Evolutionary conservation across 768 basidiomycete species (phyloP), one percentile per base, ranked within the genome.

Genomic region (Lentinula raphanica): DNA sequence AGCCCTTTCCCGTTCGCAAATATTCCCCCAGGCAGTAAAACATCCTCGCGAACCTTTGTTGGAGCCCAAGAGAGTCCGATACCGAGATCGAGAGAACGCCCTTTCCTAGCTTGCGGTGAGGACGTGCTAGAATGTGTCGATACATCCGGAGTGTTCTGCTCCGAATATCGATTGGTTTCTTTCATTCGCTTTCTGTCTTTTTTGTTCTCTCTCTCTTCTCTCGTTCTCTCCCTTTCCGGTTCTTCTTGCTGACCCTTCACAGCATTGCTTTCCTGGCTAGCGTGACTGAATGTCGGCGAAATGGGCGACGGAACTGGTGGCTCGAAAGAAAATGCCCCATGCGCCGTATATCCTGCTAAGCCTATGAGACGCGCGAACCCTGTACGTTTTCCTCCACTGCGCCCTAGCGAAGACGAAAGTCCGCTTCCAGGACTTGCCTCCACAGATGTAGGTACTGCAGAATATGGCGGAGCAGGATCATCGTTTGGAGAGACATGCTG

Each of bases 41-140:
- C 81, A 39, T 85, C 84, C 66, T 88, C 86, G 50, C 80, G 78
- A 60, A 90, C 76, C 61, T 75, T 85, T 32, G 79, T 77, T 21
- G 88, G 85, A 3, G 88, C 88, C 88, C 88, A 90, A 13, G 85
- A 72, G 42, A 90, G 74, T 5, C 86, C 86, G 15, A 90, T 68
- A 2, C 84, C 83, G 8, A 90, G 78, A 67, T 90, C 88, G 36
- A 90, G 69, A 25, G 87, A 90, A 25, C 87, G 85, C 1, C 87
- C 87, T 66, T 86, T 88, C 5, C 74, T 71, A 28, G 78, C 78
- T 1, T 77, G 76, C 35, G 78, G 71, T 15, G 19, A 28, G 3
- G 23, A 15, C 19, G n/a, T 17, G 15, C 32, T 15, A 39, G 31
- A 49, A 21, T 12, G 23, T n/a, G n/a, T 45, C 21, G 45, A 35